Evolutionary conservation across 768 basidiomycete genomes (phyloP), one percentile per base, ranked within the genome.

Genomic region (Amanita inopinata): DNA sequence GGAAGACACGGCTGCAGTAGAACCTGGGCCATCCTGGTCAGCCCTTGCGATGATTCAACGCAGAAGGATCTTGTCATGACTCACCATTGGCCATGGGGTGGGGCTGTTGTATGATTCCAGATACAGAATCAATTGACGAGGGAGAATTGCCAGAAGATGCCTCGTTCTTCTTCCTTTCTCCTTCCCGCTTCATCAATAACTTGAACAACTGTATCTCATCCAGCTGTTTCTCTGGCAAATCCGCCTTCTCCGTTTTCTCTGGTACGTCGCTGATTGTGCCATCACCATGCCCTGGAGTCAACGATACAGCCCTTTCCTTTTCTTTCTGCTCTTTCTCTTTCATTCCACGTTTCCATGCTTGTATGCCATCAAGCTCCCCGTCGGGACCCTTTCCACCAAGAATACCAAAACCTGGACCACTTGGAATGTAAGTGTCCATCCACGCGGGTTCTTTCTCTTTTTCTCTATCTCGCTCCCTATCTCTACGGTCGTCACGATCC

Each of bases 401-500:
- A 40, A 85, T 78, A 10, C 80, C 83, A 35, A 66, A 63, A 23
- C 62, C 64, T 12, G 75, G 57, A 17, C 69, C 70, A 38, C 63
- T 69, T 9, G 86, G 85, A 47, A 88, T 71, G 56, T 87, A 88
- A 14, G 83, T 78, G 50, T 89, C 88, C 87, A 91, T 91, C 87
- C 87, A 91, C 12, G 87, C 87, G 17, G 87, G 88, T 55, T 90
- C 88, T 53, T 83, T 87, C 64, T 91, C 88, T 51, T 75, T 77
- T 50, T 79, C 78, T 43, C 71, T 68, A 38, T 42, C 40, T 4
- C 40, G 40, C 19, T 45, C 68, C 45, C 62, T 61, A n/a, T 71
- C 71, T 49, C 61, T 66, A 17, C 62, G 59, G 19, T 73, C 67
- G n/a, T 74, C 71, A 41, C 63, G 62, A 31, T 71, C 72, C 40